Evolutionary conservation across 2,329 filamentous ascomycete species (phyloP), one percentile per base, ranked within the genome.

Genomic region (Sphaerulina populicola): DNA sequence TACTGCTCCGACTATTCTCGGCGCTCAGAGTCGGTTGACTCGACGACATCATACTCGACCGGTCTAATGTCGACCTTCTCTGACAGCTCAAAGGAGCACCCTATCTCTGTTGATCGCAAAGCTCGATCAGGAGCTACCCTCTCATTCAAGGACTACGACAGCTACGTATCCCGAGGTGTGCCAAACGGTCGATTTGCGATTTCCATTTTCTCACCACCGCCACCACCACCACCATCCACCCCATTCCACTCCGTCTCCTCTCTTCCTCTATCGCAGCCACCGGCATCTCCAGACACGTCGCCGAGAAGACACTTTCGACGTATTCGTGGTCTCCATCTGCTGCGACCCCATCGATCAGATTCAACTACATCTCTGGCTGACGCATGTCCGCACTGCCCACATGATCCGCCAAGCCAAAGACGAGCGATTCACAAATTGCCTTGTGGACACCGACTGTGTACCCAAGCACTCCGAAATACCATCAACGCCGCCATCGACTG

Each of bases 401-500:
- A 56, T 27, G 59, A 64, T 36, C 27, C 49, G 6, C 47, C 51
- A 6, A 61, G 57, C n/a, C 59, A 60, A 40, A 56, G 59, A 11
- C 52, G 62, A 37, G 62, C 66, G 4, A 49, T 66, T 7, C 63
- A 68, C 41, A 58, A 55, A 39, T 54, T 69, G 10, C 63, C 67
- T 3, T 69, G 67, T 39, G 64, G 65, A 7, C 67, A 69, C 51
- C 49, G 58, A 40, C 51, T 68, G 11, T 69, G 66, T 46, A 65
- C 62, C 2, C 59, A 63, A 31, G 64, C 63, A 4, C 51, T 69
- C 27, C 55, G 65, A 27, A 60, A 63, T 40, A 65, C 60, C 29
- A 65, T 72, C 46, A 65, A 69, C 45, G 64, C 68, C 29, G 66
- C 69, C 23, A 61, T 56, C 7, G 57, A 58, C 11, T 53, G 65